These are phyloP conservation scores for Termitomyces sp. DNA, from an alignment of 768 basidiomycete genomes.

Conservation along the genomic window DNA sequence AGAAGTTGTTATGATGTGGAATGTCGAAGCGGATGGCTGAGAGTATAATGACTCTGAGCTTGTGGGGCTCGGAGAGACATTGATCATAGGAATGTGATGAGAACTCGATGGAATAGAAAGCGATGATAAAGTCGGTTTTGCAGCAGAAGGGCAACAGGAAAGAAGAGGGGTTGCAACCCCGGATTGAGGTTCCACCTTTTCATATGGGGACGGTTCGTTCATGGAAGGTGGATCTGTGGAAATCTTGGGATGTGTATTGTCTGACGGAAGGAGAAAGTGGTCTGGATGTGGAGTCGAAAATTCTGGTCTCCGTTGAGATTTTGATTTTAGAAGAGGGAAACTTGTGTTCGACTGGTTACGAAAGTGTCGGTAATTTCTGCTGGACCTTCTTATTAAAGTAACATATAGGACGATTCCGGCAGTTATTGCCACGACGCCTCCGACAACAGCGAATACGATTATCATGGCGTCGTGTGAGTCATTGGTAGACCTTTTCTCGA, in stretches of 20 bases:
- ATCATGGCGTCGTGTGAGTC: neutral
- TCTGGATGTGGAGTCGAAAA: neutral
- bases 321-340: conserved; percentile 1
- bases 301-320: neutral
- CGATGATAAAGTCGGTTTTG: neutral
- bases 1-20: neutral
- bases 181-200: neutral
- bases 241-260: neutral
- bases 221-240: neutral
- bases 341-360: neutral
- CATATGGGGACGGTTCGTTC: neutral
- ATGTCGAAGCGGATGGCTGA: conserved; percentile 6
- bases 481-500: neutral
- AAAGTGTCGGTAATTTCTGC: neutral
- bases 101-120: neutral
- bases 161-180: neutral
- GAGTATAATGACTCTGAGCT: conserved; percentile 13
- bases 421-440: neutral
- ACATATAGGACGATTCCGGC: neutral
- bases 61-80: neutral
- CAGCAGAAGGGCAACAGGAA: neutral
- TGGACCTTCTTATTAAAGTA: neutral
- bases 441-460: neutral
- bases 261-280: neutral
- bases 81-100: too few relatives aligned